These are phyloP conservation scores for Colletotrichum sp. DNA, from an alignment of 2,329 filamentous ascomycete species.

Conservation along the genomic window DNA sequence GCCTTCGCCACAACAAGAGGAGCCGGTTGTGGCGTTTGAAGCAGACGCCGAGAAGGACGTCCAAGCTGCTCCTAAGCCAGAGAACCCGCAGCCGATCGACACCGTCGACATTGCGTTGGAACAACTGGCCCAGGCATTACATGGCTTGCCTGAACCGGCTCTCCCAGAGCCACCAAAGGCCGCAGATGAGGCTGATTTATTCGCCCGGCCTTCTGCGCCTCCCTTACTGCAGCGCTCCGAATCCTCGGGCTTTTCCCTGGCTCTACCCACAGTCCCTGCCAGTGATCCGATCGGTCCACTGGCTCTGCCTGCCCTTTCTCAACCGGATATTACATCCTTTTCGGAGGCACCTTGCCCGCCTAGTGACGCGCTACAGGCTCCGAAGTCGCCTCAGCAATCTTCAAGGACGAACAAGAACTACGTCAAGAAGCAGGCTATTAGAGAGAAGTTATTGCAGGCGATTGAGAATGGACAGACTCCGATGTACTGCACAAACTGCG, in stretches of 20 bases:
- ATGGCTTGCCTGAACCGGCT: not conserved
- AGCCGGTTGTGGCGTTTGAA: slow-evolving; percentile 23
- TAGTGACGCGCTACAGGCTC: slow-evolving; percentile 43
- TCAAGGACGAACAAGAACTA: slow-evolving; percentile 65
- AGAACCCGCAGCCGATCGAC: not conserved
- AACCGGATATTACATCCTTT: slow-evolving; percentile 23
- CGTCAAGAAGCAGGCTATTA: slow-evolving; percentile 67
- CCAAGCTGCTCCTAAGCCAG: slow-evolving; percentile 8
- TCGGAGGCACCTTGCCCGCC: slow-evolving; percentile 46
- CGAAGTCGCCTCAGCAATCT: slow-evolving; percentile 39
- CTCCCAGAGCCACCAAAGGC: not conserved
- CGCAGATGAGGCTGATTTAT: not conserved
- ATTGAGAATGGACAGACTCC: slow-evolving; percentile 85
- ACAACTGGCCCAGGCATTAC: slow-evolving; percentile 4
- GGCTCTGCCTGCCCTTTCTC: slow-evolving; percentile 31
- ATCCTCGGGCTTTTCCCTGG: slow-evolving; percentile 31
- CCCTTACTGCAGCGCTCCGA: slow-evolving; percentile 18
- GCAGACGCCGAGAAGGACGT: not conserved
- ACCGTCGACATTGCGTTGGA: slow-evolving; percentile 1
- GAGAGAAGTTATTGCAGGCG: slow-evolving; percentile 63
- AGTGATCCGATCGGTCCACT: slow-evolving; percentile 33
- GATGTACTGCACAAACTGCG: slow-evolving; percentile 89
- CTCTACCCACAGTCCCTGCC: slow-evolving; percentile 37
- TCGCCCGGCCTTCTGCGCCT: slow-evolving; percentile 4
- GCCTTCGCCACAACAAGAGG: slow-evolving; percentile 23